Conservation (phyloP, 148 eudicot genomes). For the Heliosperma pusillum region DNA sequence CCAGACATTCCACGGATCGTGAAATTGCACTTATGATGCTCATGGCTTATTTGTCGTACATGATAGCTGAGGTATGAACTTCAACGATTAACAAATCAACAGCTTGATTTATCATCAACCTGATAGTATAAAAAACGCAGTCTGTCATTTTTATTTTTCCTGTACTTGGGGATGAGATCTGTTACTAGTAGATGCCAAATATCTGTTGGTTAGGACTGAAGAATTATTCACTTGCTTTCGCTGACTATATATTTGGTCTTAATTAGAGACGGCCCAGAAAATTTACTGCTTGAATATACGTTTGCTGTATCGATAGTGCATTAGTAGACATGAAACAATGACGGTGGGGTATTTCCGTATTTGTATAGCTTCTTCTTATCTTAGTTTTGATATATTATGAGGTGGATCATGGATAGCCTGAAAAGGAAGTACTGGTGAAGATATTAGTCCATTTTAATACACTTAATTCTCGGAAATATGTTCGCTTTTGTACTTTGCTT, state of each 20-base stretch:
- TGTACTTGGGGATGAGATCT: not conserved
- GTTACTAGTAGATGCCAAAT: no score
- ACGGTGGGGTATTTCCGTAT: no score
- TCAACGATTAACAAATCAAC: not conserved
- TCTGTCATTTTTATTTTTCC: not conserved
- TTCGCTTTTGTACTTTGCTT: not conserved
- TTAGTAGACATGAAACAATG: no score
- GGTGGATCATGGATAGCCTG: not conserved
- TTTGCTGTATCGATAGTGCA: no score
- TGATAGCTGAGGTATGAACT: conserved; percentile 76
- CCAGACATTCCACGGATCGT: conserved; percentile 95
- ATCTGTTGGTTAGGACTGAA: no score
- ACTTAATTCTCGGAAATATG: not conserved
- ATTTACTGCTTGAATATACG: no score
- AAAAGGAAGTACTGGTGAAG: not conserved
- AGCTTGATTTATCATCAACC: not conserved
- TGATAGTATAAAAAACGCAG: not conserved
- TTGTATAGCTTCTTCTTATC: no score
- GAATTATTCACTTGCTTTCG: no score
- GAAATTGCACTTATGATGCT: conserved; percentile 97
- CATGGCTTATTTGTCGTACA: conserved; percentile 90
- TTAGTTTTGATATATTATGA: not conserved
- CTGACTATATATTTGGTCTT: no score
- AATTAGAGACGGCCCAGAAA: no score
- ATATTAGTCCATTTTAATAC: not conserved